Evolutionary conservation across 1,284 basidiomycete species (phyloP).

Genomic region (Pholiota adiposa): DNA sequence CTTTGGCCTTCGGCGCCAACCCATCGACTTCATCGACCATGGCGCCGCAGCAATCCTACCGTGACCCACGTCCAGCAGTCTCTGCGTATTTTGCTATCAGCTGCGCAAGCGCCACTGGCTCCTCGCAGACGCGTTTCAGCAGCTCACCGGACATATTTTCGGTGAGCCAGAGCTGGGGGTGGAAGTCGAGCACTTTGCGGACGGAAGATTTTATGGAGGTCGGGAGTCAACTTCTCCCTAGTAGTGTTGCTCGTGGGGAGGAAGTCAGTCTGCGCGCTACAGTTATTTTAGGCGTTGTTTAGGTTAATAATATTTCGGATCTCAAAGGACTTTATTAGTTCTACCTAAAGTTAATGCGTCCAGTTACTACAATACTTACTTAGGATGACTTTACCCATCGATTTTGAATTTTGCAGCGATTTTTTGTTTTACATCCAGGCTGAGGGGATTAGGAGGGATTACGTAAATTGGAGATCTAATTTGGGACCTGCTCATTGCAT

Average conservation of each 20-base stretch:
- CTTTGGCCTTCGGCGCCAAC: conserved; percentile 17
- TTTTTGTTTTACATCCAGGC: no score
- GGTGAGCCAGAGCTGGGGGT: conserved; percentile 81
- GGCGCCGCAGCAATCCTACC: conserved; percentile 67
- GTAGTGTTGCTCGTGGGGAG: conserved; percentile 34
- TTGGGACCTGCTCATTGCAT: no score
- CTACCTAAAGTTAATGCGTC: background rate
- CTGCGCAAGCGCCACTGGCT: conserved; percentile 82
- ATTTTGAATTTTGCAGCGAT: no score
- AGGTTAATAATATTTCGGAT: conserved; percentile 20
- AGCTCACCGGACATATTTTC: conserved; percentile 88
- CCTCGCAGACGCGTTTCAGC: conserved; percentile 82
- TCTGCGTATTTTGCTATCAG: conserved; percentile 84
- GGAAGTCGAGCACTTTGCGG: conserved; percentile 73
- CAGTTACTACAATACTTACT: background rate
- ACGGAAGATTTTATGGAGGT: conserved; percentile 62
- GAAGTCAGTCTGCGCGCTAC: conserved; percentile 74
- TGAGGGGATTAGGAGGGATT: no score
- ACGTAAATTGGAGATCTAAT: no score
- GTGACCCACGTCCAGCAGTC: conserved; percentile 71
- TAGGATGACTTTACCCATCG: no score
- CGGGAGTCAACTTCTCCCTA: conserved; percentile 32
- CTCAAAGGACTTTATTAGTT: background rate
- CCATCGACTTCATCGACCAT: conserved; percentile 43
- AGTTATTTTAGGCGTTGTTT: conserved; percentile 75